phyloP scores from a whole-genome alignment of 306 rosid genomes.

The Vicia sativa region DNA sequence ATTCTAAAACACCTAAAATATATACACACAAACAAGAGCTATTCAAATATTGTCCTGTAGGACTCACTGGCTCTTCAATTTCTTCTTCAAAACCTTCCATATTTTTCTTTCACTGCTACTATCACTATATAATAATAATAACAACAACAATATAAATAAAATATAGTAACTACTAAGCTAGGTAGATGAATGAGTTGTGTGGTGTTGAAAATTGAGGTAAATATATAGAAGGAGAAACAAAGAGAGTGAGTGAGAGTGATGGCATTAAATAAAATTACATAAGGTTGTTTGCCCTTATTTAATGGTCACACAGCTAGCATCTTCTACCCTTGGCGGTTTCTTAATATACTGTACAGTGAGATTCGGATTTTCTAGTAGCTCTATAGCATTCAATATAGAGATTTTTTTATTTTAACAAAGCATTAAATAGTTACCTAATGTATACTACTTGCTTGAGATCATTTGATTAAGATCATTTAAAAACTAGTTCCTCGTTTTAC shows the following conservation, averaged over 20 bases:
- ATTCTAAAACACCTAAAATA: slow-evolving; percentile 47
- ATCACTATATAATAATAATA: too few species aligned
- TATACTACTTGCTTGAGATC: too few species aligned
- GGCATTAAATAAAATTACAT: slow-evolving; percentile 15
- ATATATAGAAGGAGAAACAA: slow-evolving; percentile 9
- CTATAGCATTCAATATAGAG: not conserved
- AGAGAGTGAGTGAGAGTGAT: not conserved
- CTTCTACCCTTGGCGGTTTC: slow-evolving; percentile 17
- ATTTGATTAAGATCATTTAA: too few species aligned
- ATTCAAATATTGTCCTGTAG: slow-evolving; percentile 48
- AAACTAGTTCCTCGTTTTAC: too few species aligned
- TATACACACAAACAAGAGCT: slow-evolving; percentile 43
- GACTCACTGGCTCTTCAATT: slow-evolving; percentile 51
- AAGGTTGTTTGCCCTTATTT: slow-evolving; percentile 20
- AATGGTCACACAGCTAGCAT: slow-evolving; percentile 38
- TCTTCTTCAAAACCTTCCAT: slow-evolving; percentile 34
- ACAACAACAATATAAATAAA: not conserved
- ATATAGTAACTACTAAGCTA: not conserved
- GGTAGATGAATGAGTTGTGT: not conserved
- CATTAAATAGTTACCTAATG: too few species aligned
- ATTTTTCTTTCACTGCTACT: not conserved
- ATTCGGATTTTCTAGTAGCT: slow-evolving; percentile 30
- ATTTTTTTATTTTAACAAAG: not conserved
- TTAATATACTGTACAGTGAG: not conserved
- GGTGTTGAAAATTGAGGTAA: not conserved